A percentile compares a stretch with the other conserved stretches of the same genome.
These are phyloP conservation scores for Croton laevigatus DNA, from an alignment of 441 rosid genomes.

Conservation along the genomic window DNA sequence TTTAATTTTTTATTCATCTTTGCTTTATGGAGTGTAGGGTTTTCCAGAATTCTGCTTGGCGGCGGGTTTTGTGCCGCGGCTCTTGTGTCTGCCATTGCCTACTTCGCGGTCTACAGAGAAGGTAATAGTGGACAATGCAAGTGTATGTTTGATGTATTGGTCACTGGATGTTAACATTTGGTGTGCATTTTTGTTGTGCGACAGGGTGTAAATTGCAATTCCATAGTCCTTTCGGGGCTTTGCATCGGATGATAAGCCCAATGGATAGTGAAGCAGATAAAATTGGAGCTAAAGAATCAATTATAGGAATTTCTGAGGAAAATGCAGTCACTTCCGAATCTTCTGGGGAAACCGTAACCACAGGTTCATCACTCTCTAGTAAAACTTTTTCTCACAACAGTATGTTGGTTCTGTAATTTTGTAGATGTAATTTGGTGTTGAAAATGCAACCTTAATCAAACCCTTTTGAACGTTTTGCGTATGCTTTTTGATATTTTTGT, in stretches of 20 bases:
- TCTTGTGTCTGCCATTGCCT: slow-evolving; percentile 54
- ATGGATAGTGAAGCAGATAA: slow-evolving; percentile 20
- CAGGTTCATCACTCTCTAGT: slow-evolving; percentile 27
- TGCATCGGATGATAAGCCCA: slow-evolving; percentile 27
- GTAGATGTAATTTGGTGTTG: not conserved
- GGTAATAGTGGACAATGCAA: slow-evolving; percentile 26
- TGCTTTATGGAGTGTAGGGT: slow-evolving; percentile 33
- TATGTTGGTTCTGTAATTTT: not conserved
- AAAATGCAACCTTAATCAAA: not conserved
- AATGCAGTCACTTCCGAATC: slow-evolving; percentile 26
- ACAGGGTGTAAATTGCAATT: slow-evolving; percentile 54
- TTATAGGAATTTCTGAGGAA: slow-evolving; percentile 27
- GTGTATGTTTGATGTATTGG: not conserved
- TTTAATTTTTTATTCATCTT: not conserved
- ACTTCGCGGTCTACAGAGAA: slow-evolving; percentile 49
- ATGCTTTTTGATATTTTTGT: slow-evolving; percentile 6
- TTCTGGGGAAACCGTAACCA: slow-evolving; percentile 25
- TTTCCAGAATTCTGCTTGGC: slow-evolving; percentile 38
- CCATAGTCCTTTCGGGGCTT: slow-evolving; percentile 26
- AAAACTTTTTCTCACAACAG: not conserved
- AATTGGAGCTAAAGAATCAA: slow-evolving; percentile 18
- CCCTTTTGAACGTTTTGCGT: not conserved
- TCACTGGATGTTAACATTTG: slow-evolving; percentile 8
- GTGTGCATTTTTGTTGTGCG: slow-evolving; percentile 20
- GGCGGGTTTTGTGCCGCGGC: slow-evolving; percentile 56